Evolutionary conservation across 257 asterid genomes (phyloP).

Genomic region (Solanum chmielewskii): DNA sequence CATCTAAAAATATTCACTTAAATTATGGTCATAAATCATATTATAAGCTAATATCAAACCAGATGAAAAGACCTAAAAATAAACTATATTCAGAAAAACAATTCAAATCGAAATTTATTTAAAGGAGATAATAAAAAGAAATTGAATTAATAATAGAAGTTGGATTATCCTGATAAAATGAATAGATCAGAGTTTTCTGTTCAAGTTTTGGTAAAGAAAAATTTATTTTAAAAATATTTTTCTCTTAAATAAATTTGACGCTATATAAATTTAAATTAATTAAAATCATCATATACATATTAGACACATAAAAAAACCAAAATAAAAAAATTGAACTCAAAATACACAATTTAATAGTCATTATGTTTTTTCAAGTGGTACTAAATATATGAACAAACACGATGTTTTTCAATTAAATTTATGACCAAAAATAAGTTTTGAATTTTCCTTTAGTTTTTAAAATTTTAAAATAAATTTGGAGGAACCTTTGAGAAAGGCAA

Average conservation of each 20-base stretch:
- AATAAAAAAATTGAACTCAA: no score
- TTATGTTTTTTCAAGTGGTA: neutral
- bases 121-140: neutral
- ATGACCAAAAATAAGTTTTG: neutral
- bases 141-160: neutral
- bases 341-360: no score
- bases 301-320: no score
- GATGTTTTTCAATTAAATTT: no score
- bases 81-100: neutral
- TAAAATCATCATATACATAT: no score
- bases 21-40: neutral
- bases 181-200: neutral
- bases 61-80: neutral
- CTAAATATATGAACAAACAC: no score
- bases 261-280: neutral
- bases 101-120: neutral
- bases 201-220: neutral
- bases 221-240: neutral
- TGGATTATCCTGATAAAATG: neutral
- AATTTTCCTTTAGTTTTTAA: neutral
- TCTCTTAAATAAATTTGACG: neutral
- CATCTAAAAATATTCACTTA: neutral
- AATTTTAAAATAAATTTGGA: neutral
- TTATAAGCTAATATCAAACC: neutral
- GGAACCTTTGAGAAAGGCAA: neutral